Base-by-base conservation (phyloP, 208 protist genomes). In the Acanthamoeba royreba region DNA sequence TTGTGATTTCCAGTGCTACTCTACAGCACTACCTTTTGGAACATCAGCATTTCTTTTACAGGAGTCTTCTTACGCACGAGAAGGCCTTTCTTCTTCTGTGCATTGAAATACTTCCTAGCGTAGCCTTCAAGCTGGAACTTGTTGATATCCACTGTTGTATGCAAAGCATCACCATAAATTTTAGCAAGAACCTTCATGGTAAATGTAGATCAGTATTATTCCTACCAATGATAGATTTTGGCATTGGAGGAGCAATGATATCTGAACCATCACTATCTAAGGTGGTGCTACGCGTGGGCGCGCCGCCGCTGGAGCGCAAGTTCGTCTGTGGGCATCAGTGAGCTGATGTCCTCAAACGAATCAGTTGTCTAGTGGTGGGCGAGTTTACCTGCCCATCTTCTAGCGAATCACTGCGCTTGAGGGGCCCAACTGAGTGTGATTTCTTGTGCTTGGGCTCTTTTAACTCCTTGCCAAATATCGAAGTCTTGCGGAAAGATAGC, bases 101-200 rank as follows among this genome's bases (percentile, higher is more conserved):
- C 53, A 25, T 55, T 66, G 35, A 92, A 92, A 42, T 52, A 92
- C 58, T 92, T 92, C 43, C 43, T 74, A 0, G 87, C 87, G 33
- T 92, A 92, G 25, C 87, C 87, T 58, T 92, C 61, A 52, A 92
- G 45, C 45, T 92, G 87, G 45, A 92, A 92, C 47, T 92, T 92
- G 63, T 92, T 92, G 87, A 92, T 92, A 43, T 92, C 87, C 0
- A 66, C 81, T 89, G 45, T 7, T 69, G 9, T 28, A 28, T 33
- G 8, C 7, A 28, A 69, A 69, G 9, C 25, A 69, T 69, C 58
- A 69, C 33, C 9, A 69, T 19, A 55, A 55, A n/a, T n/a, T n/a
- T n/a, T n/a, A n/a, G n/a, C n/a, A n/a, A n/a, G n/a, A n/a, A n/a
- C n/a, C n/a, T n/a, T n/a, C n/a, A n/a, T n/a, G n/a, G 9, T 19